These are phyloP conservation scores for Davidsoniella virescens DNA, from an alignment of 2,329 filamentous ascomycete species.

Conservation along the genomic window DNA sequence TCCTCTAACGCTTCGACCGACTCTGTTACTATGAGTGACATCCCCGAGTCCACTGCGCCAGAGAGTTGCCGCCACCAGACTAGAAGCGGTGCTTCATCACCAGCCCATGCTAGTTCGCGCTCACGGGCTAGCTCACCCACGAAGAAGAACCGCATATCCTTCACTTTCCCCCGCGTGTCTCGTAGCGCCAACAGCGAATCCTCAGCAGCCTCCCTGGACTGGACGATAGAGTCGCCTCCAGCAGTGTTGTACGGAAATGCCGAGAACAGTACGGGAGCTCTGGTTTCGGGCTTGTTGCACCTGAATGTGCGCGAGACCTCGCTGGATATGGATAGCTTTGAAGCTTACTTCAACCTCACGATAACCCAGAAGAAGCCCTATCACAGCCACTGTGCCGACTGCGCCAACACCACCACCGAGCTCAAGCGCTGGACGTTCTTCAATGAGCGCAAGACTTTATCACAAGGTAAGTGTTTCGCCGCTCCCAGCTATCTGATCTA, in stretches of 20 bases:
- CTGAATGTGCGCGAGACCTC: conserved; percentile 52
- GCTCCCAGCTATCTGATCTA: neutral
- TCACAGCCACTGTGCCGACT: conserved; percentile 60
- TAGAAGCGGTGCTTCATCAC: conserved; percentile 23
- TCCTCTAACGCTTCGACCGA: conserved; percentile 12
- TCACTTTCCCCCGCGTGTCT: conserved; percentile 15
- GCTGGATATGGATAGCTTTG: conserved; percentile 54
- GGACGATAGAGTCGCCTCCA: conserved; percentile 70
- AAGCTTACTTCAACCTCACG: conserved; percentile 54
- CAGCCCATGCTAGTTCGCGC: conserved; percentile 15
- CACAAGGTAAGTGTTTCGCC: conserved; percentile 27
- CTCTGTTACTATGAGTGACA: conserved; percentile 25
- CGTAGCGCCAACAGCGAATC: conserved; percentile 25
- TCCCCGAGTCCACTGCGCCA: conserved; percentile 18
- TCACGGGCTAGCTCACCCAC: conserved; percentile 16
- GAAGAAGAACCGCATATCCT: conserved; percentile 26
- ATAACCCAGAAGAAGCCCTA: conserved; percentile 71
- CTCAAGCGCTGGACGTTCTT: conserved; percentile 69
- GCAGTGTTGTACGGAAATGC: conserved; percentile 67
- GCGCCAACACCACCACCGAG: conserved; percentile 53
- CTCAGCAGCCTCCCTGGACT: conserved; percentile 29
- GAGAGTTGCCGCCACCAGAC: conserved; percentile 28
- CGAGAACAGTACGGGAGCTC: conserved; percentile 61
- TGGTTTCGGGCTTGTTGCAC: conserved; percentile 71
- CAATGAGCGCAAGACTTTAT: conserved; percentile 33